A percentile compares a stretch with the other conserved stretches of the same genome.
Evolutionary conservation across 305 asterid genomes (phyloP).

Genomic region (Striga hermonthica): DNA sequence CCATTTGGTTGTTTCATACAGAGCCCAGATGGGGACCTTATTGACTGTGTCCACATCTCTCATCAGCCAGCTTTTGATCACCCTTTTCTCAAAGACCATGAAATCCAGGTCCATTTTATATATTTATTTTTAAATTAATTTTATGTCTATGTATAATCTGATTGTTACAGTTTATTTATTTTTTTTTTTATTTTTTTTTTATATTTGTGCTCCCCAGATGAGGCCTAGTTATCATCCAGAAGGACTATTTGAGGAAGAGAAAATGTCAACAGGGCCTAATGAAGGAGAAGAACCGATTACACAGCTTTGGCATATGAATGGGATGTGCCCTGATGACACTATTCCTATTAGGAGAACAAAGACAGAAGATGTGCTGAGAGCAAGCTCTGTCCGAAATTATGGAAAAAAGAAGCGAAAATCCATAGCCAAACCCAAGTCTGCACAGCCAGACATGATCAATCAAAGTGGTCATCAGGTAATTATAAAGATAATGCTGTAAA

Average conservation of each 20-base stretch:
- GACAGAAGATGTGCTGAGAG: conserved; percentile 29
- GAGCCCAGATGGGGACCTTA: conserved; percentile 84
- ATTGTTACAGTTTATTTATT: no score
- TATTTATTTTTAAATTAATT: not conserved
- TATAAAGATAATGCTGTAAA: conserved; percentile 14
- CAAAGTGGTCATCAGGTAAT: conserved; percentile 81
- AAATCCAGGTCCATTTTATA: conserved; percentile 57
- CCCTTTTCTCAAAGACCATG: conserved; percentile 92
- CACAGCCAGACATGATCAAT: conserved; percentile 63
- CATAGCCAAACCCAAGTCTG: conserved; percentile 62
- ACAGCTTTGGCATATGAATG: conserved; percentile 81
- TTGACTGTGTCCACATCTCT: conserved; percentile 82
- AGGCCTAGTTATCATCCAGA: conserved; percentile 83
- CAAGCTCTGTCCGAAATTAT: conserved; percentile 65
- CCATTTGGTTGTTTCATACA: conserved; percentile 38
- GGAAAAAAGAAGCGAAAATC: conserved; percentile 65
- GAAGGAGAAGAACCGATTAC: conserved; percentile 42
- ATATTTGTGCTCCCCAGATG: conserved; percentile 35
- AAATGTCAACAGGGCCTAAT: conserved; percentile 40
- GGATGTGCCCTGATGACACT: conserved; percentile 60
- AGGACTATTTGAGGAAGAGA: conserved; percentile 54
- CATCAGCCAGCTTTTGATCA: conserved; percentile 90
- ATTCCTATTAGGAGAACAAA: conserved; percentile 81
- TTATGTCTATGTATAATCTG: conserved; percentile 4
- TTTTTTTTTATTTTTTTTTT: no score